A percentile compares a stretch with the other conserved stretches of the same genome.
Evolutionary conservation across 2,329 filamentous ascomycete species (phyloP).

Genomic region (Monosporascus sp.): DNA sequence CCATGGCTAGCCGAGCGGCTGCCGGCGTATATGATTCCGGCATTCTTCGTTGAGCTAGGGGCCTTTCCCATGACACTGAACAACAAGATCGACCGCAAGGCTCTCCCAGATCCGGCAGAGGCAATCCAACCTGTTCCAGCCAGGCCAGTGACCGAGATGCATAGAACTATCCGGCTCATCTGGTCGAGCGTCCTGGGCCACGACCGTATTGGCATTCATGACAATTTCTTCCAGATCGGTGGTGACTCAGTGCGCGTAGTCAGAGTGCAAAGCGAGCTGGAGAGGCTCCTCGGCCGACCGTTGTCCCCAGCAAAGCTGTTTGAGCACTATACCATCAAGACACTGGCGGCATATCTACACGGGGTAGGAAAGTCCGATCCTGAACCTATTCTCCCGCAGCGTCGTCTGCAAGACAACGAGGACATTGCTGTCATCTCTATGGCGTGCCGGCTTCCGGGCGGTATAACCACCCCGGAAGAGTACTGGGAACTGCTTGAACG

Average conservation of each 20-base stretch:
- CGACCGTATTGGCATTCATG: slow-evolving; percentile 14
- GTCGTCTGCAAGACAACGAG: slow-evolving; percentile 1
- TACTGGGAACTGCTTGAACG: slow-evolving; percentile 29
- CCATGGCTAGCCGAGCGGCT: slow-evolving; percentile 19
- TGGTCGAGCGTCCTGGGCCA: slow-evolving; percentile 22
- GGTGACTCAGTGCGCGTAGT: slow-evolving; percentile 23
- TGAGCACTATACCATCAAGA: slow-evolving; percentile 23
- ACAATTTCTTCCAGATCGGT: slow-evolving; percentile 26
- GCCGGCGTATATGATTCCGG: slow-evolving; percentile 22
- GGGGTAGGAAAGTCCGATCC: not conserved
- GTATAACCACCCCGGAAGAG: slow-evolving; percentile 20
- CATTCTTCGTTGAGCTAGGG: slow-evolving; percentile 22
- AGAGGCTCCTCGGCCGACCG: slow-evolving; percentile 13
- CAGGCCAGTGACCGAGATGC: slow-evolving; percentile 11
- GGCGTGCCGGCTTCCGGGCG: slow-evolving; percentile 31
- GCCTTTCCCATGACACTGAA: slow-evolving; percentile 19
- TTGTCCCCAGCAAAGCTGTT: slow-evolving; percentile 19
- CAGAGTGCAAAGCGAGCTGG: slow-evolving; percentile 20
- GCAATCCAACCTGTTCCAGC: not conserved
- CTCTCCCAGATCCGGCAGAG: slow-evolving; percentile 17
- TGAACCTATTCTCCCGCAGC: not conserved
- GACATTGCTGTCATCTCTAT: slow-evolving; percentile 25
- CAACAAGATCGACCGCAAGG: slow-evolving; percentile 22
- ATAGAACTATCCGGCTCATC: slow-evolving; percentile 16
- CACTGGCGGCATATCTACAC: slow-evolving; percentile 19